Base-by-base conservation (phyloP, 2,329 filamentous ascomycete species). In the Microsporum ferrugineum region DNA sequence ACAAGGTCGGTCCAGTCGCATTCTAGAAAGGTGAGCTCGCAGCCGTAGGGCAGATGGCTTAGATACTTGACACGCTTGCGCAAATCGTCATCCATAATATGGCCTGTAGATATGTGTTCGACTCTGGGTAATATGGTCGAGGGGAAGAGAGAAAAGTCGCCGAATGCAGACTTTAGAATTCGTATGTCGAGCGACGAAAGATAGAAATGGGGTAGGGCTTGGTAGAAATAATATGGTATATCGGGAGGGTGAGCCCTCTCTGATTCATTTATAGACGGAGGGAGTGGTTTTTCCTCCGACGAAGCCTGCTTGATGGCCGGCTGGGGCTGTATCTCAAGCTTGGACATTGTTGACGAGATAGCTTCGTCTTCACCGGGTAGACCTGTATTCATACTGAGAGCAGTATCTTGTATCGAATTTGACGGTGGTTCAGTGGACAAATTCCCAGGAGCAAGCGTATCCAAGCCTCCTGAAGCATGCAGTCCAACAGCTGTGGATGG, bases 1-100 rank as follows among this genome's bases (percentile, higher is more conserved):
- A 96, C 88, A 41, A 94, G 88, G 66, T 95, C 91, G 2, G 89
- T 91, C 91, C 91, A 96, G 72, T 96, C 91, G 70, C 91, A 96
- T 74, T 96, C 91, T 0, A 96, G 74, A 68, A 96, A 96, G 66
- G 82, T 90, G 47, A 96, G 88, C 66, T 95, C 87, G 71, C 91
- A 96, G n/a, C 91, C 91, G 58, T 88, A 85, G 0, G 91, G 91
- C 4, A 96, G 80, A 72, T 96, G 91, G 0, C 84, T 84, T 2
- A 96, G 81, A 66, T 96, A 96, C 71, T 94, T 95, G 60, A 89
- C 86, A 36, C 90, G 84, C 70, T 88, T 91, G 55, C 91, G 84
- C 59, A 96, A 73, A 14, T 87, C 85, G 68, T 96, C 91, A 66
- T 96, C 91, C 3, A 96, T 84, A 3, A 90, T 85, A 69, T 95